phyloP scores from a whole-genome alignment of 2,329 filamentous ascomycete genomes.

The Leptodontidium sp. region DNA sequence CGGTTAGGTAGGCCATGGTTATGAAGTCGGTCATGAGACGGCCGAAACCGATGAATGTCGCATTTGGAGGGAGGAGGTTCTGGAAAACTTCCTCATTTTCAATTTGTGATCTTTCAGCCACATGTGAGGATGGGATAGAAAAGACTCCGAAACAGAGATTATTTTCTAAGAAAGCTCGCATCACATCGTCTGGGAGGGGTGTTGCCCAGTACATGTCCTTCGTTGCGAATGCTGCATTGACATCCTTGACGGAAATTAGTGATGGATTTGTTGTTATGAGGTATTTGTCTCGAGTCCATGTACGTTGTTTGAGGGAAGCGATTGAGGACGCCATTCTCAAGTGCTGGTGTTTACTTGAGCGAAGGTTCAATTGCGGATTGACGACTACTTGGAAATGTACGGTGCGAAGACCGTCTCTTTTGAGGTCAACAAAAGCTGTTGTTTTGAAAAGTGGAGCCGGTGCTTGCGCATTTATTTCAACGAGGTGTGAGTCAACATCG shows the following conservation, averaged over 20 bases:
- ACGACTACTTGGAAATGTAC: not conserved
- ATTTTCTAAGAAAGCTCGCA: slow-evolving; percentile 61
- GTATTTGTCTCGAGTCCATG: slow-evolving; percentile 61
- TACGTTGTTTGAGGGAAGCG: slow-evolving; percentile 14
- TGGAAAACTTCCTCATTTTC: slow-evolving; percentile 40
- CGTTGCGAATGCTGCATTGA: slow-evolving; percentile 62
- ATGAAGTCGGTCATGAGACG: slow-evolving; percentile 73
- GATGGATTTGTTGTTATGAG: slow-evolving; percentile 66
- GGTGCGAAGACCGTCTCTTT: not conserved
- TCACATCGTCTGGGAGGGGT: slow-evolving; percentile 55
- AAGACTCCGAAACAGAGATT: slow-evolving; percentile 69
- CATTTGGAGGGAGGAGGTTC: slow-evolving; percentile 35
- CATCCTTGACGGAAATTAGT: slow-evolving; percentile 59
- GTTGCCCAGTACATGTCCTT: slow-evolving; percentile 69
- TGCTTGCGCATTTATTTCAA: not conserved
- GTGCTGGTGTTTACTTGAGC: not conserved
- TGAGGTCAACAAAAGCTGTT: too few species aligned
- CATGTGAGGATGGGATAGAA: slow-evolving; percentile 37
- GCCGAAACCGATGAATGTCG: slow-evolving; percentile 58
- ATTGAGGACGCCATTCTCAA: not conserved
- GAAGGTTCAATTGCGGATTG: not conserved
- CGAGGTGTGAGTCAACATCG: not conserved
- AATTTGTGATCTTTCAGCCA: not conserved
- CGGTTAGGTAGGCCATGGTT: slow-evolving; percentile 73
- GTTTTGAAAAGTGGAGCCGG: too few species aligned